Percentiles rank a stretch among this genome's conserved stretches.
phyloP scores from a whole-genome alignment of 768 basidiomycete genomes.

The Gloeopeniophorella convolvens region DNA sequence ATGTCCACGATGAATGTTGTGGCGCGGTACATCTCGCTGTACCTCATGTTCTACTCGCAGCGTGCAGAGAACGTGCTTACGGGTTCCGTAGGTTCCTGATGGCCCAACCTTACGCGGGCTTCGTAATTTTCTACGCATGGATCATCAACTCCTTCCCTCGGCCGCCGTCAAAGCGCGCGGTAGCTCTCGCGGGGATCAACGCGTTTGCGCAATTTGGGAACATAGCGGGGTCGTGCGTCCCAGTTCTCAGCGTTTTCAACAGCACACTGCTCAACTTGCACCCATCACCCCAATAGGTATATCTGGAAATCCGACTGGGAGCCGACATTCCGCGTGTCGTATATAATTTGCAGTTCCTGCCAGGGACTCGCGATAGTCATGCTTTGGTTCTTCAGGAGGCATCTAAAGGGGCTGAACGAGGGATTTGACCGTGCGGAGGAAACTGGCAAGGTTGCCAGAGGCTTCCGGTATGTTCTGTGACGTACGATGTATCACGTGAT shows the following conservation, averaged over 20 bases:
- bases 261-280: slow-evolving; percentile 11
- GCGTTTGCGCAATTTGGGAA: slow-evolving; percentile 78
- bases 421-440: slow-evolving; percentile 34
- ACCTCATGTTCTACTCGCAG: neutral
- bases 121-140: slow-evolving; percentile 56
- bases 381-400: slow-evolving; percentile 29
- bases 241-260: neutral
- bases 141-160: slow-evolving; percentile 55
- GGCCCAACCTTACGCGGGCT: slow-evolving; percentile 66
- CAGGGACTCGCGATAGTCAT: slow-evolving; percentile 35
- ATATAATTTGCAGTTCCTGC: slow-evolving; percentile 61
- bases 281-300: slow-evolving; percentile 36
- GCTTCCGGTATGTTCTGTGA: slow-evolving; percentile 44
- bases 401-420: slow-evolving; percentile 27
- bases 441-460: slow-evolving; percentile 29
- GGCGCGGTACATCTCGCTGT: slow-evolving; percentile 61
- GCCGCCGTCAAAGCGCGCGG: slow-evolving; percentile 76
- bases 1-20: slow-evolving; percentile 54
- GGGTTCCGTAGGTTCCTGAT: slow-evolving; percentile 54
- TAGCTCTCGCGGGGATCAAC: slow-evolving; percentile 76
- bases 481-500: too few species aligned
- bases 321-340: slow-evolving; percentile 61
- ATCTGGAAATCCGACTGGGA: slow-evolving; percentile 65
- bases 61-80: neutral
- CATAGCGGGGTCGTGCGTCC: slow-evolving; percentile 62